Base-by-base conservation (phyloP, 1,284 basidiomycete species). In the Austroboletus rostrupii region DNA sequence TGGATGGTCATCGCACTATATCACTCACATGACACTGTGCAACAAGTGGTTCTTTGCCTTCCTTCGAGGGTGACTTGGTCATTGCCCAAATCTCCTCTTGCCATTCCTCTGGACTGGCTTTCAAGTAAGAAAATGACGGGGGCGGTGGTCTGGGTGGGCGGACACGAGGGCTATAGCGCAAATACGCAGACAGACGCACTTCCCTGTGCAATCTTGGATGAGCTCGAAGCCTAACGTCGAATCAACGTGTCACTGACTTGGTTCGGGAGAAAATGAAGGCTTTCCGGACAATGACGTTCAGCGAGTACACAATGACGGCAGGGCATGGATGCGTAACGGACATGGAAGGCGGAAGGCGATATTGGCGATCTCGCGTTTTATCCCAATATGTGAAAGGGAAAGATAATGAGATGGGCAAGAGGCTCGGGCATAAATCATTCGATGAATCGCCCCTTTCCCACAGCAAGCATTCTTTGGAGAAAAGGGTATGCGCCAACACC, bases 21-120 rank as follows among this genome's bases (percentile, higher is more conserved):
- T 7, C 23, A 61, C 76, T 59, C 70, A 83, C 81, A 63, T 80
- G 74, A 53, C 74, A 74, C 41, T 77, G 62, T 12, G 73, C 48
- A 60, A 59, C 21, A 68, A 53, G 32, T 53, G 57, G n/a, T 57
- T 60, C 32, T 56, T 58, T 20, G 55, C 49, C 46, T 65, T 68
- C 49, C 13, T 17, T 42, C 1, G 54, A 43, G 21, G 54, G n/a
- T 9, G n/a, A n/a, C 43, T 57, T 53, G 16, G 70, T 62, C 53
- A 85, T 70, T 7, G 61, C 60, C 50, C 74, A 71, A 16, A 72
- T 64, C 10, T 73, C 69, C 58, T 85, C 80, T 48, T 72, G 71
- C 80, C 81, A 86, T 58, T 85, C 82, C 53, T 84, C 84, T 12
- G 83, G 83, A 11, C 69, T 67, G 0, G 46, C 68, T 67, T 68